These are phyloP conservation scores for Kodamaea sagamina DNA, from an alignment of 805 yeast genomes.

Conservation along the genomic window DNA sequence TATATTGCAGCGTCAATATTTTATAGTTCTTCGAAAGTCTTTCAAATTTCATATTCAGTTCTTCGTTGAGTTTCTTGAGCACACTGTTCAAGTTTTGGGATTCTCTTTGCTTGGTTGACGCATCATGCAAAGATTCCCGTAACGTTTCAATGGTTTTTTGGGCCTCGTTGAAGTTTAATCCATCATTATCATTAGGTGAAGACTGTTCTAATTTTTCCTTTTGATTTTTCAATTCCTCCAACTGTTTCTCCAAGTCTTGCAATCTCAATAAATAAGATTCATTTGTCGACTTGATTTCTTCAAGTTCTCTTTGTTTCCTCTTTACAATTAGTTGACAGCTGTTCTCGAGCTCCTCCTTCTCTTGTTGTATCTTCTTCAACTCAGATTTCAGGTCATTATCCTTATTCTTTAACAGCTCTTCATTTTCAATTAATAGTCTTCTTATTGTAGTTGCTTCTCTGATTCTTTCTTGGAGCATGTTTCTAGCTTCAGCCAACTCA, in stretches of 20 bases:
- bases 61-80: constrained; percentile 66
- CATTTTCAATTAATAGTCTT: constrained; percentile 65
- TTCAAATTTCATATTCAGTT: constrained; percentile 64
- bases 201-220: constrained; percentile 6
- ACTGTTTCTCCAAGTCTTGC: constrained; percentile 37
- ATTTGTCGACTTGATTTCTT: constrained; percentile 49
- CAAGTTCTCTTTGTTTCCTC: constrained; percentile 65
- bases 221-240: constrained; percentile 23
- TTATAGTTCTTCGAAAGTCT: constrained; percentile 72
- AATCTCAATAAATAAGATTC: constrained; percentile 45
- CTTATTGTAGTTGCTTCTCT: constrained; percentile 77
- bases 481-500: constrained; percentile 75
- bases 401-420: constrained; percentile 54
- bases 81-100: constrained; percentile 53
- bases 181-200: constrained; percentile 10
- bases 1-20: constrained; percentile 58
- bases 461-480: constrained; percentile 74
- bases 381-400: constrained; percentile 58
- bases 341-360: constrained; percentile 59
- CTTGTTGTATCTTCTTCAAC: constrained; percentile 55
- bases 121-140: constrained; percentile 52
- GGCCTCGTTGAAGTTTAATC: constrained; percentile 21
- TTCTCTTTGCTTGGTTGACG: constrained; percentile 56
- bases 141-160: constrained; percentile 43
- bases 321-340: constrained; percentile 44